Base-by-base conservation (phyloP, 805 yeast species). In the Cyberlindnera veronae region DNA sequence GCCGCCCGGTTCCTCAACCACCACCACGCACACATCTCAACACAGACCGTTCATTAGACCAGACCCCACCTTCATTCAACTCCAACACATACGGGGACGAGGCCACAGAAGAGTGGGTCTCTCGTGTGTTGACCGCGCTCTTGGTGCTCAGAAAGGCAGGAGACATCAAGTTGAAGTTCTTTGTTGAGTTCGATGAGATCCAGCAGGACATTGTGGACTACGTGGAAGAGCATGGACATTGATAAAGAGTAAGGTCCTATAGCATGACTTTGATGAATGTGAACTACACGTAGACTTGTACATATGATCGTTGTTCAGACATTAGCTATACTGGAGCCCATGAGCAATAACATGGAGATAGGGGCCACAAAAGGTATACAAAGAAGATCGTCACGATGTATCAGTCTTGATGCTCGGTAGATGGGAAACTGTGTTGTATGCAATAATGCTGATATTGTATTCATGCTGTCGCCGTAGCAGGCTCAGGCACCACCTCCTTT, bases 91-190 rank as follows among this genome's bases (percentile, higher is more conserved):
- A 46, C 16, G 55, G 64, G 13, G 85, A 79, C 48, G 76, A 70
- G 42, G 71, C 66, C 32, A 69, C 70, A 18, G 80, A 76, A 16
- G 50, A 64, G 15, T 82, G 90, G 90, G 71, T 69, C 39, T 62
- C 63, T 23, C 66, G 87, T 32, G 65, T 78, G 2, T 46, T 60
- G n/a, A 53, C 59, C 0, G 47, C 58, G 6, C 21, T 49, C 11
- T 36, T 54, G n/a, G 29, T 55, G 3, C 39, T 56, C 11, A 39
- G 44, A 20, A 50, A 50, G 21, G 41, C 44, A 13, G 49, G 50
- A 7, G 28, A 36, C 10, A 46, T 49, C 28, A 42, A 42, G 27
- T 33, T 55, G 26, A 47, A 39, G 28, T 21, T 56, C 5, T 56
- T 53, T 29, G 39, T 29, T 9, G 59, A 56, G 41, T 54, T 49